These are phyloP conservation scores for Penicillium ochrochloron DNA, from an alignment of 495 filamentous ascomycete species.

Conservation along the genomic window DNA sequence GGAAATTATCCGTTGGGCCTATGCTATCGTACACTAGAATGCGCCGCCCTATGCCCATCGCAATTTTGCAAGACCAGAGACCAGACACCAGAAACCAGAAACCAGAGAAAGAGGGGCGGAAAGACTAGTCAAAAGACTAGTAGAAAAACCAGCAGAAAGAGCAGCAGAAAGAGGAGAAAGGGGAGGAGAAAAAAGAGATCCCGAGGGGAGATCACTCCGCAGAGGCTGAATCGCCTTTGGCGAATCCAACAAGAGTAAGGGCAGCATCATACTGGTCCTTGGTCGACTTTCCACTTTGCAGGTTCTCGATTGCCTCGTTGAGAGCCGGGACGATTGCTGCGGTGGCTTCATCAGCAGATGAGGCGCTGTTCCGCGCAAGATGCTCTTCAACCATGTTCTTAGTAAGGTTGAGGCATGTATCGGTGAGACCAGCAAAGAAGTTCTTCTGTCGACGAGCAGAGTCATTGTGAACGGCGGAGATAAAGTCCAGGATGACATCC, in stretches of 20 bases:
- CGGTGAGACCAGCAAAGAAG: conserved; percentile 10
- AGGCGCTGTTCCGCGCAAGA: conserved; percentile 7
- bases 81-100: conserved; percentile 6
- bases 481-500: conserved; percentile 30
- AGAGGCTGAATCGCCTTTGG: background rate
- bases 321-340: conserved; percentile 4
- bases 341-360: conserved; percentile 4
- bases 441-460: conserved; percentile 5
- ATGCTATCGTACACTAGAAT: conserved; percentile 31
- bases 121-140: no score
- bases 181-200: no score
- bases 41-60: conserved; percentile 23
- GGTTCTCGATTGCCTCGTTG: conserved; percentile 9
- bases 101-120: conserved; percentile 12
- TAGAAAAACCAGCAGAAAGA: no score
- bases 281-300: conserved; percentile 6
- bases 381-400: conserved; percentile 14
- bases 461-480: conserved; percentile 24
- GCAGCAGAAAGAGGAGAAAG: background rate
- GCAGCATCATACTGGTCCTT: conserved; percentile 24
- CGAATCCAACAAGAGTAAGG: conserved; percentile 19
- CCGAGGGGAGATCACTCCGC: background rate
- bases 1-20: conserved; percentile 23
- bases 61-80: conserved; percentile 20
- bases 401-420: conserved; percentile 17